Base-by-base conservation (phyloP, 1,284 basidiomycete species). In the Cutaneotrichosporon mucoides region DNA sequence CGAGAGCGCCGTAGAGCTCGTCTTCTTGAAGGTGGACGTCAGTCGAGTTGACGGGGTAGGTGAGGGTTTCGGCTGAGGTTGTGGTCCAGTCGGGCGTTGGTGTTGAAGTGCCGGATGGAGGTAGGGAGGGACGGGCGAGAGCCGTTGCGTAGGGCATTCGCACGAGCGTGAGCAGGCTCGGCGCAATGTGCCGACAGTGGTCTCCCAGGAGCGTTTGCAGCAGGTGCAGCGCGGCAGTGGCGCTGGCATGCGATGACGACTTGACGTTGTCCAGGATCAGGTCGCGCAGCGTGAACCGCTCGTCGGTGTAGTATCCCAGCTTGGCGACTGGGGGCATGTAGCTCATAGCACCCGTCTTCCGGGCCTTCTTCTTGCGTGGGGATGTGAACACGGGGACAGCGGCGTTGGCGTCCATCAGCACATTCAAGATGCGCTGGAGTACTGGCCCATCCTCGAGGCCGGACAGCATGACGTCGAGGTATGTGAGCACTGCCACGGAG, bases 401-500 rank as follows among this genome's bases (percentile, higher is more conserved):
- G 35, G 65, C 66, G 59, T 73, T 61, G 4, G 63, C 64, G 48
- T 71, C 69, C 62, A 75, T 65, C 6, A 76, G 62, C 46, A 67
- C 69, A 7, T 64, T 57, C 5, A 75, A 52, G 8, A 76, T 57
- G 11, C 67, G 59, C 12, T 63, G 44, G 8, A 75, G 59, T 16
- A 76, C 59, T 0, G 69, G 67, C 6, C 88, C 88, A 45, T 86
- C 82, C 56, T 86, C 84, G 12, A 94, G 82, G 0, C 87, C 89
- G 51, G 86, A 83, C 55, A 94, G 83, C 80, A 92, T 87, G 69
- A 90, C 84, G 62, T 97, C 91, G 62, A 98, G 87, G 70, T 99
- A 98, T n/a, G 89, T 92, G 84, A 98, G 88, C 54, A 98, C 92
- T 2, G 95, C 95, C 1, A 96, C 89, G 0, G 93, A 90, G 65